Evolutionary conservation across 176 grass and related monocot species (phyloP).

Genomic region (Triticum turgidum): DNA sequence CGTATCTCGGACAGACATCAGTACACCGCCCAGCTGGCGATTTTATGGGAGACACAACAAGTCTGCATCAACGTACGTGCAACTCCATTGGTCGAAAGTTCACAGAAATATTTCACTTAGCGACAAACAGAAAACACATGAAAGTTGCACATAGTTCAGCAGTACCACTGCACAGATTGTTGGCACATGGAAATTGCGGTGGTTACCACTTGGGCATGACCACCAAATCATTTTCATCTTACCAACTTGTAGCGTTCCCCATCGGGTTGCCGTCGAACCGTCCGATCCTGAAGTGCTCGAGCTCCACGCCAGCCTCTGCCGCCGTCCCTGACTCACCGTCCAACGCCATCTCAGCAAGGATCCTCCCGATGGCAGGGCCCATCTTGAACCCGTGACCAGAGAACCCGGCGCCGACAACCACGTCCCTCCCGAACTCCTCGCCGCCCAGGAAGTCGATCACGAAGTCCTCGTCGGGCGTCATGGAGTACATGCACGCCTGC

Average conservation of each 20-base stretch:
- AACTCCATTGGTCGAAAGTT: too few species aligned
- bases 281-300: conserved; percentile 34
- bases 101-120: too few species aligned
- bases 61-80: too few species aligned
- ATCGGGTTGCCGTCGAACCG: conserved; percentile 48
- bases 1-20: too few species aligned
- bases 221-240: neutral
- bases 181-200: too few species aligned
- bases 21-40: too few species aligned
- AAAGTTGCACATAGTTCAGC: too few species aligned
- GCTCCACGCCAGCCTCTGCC: conserved; percentile 41
- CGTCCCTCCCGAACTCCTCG: conserved; percentile 64
- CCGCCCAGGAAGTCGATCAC: conserved; percentile 78
- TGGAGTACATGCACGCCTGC: conserved; percentile 91
- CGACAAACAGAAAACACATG: too few species aligned
- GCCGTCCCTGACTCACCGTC: conserved; percentile 37
- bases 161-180: too few species aligned
- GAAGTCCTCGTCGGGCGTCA: conserved; percentile 80
- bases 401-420: conserved; percentile 77
- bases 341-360: conserved; percentile 65
- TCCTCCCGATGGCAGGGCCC: conserved; percentile 59
- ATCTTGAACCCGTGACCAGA: conserved; percentile 93
- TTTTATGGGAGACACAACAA: too few species aligned
- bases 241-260: conserved; percentile 44
- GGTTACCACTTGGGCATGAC: too few species aligned